Conservation (phyloP, 805 yeast species). For the Candida mattraensis region DNA sequence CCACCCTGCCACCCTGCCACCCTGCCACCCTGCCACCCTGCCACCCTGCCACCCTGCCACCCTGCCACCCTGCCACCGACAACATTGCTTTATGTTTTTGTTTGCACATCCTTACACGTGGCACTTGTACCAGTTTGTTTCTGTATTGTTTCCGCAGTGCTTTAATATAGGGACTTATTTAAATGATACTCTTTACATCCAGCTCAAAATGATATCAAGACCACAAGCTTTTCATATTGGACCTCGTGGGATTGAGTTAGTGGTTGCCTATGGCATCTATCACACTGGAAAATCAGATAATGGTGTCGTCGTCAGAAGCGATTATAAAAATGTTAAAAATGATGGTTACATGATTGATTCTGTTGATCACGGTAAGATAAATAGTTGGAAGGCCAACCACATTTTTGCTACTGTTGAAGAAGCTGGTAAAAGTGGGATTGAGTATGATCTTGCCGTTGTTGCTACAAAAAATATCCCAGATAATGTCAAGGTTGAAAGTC, state of each 20-base stretch:
- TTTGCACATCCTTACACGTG: too few species aligned
- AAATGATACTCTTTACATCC: too few species aligned
- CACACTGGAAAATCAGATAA: conserved; percentile 46
- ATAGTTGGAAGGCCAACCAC: conserved; percentile 52
- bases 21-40: background rate
- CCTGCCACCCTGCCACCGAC: too few species aligned
- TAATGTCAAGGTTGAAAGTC: conserved; percentile 44
- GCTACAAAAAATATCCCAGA: conserved; percentile 61
- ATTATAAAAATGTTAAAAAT: conserved; percentile 47
- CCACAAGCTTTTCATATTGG: conserved; percentile 46
- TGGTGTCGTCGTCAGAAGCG: conserved; percentile 61
- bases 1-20: background rate
- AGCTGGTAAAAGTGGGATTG: conserved; percentile 33
- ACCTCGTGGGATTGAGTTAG: conserved; percentile 81
- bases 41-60: too few species aligned
- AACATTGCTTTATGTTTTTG: too few species aligned
- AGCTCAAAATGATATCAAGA: conserved; percentile 1
- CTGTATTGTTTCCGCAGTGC: too few species aligned
- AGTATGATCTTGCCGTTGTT: conserved; percentile 54
- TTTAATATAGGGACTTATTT: too few species aligned
- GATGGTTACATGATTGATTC: conserved; percentile 58
- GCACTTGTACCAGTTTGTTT: too few species aligned
- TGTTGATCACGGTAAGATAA: conserved; percentile 54
- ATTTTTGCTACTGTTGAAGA: conserved; percentile 34
- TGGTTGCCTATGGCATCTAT: conserved; percentile 62